Evolutionary conservation across 23 red algal genomes (phyloP), one percentile per base, ranked within the genome.

Genomic region (Cyanidiococcus yangmingshanensis): DNA sequence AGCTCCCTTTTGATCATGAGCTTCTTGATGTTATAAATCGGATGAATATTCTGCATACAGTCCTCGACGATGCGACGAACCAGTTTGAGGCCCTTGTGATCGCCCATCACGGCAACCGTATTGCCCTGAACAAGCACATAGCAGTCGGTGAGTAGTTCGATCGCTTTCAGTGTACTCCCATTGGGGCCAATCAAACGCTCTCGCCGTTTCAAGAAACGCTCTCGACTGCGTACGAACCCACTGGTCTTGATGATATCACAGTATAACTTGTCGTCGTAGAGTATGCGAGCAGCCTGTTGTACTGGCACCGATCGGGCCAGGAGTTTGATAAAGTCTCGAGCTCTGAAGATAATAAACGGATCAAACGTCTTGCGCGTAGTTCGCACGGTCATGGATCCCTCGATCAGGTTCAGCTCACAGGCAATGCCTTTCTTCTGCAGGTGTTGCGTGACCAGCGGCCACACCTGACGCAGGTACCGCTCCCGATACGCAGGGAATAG

Each of bases 1-100:
- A 98, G 83, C 76, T 98, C 94, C 57, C 87, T 80, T 58, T 91
- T 91, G 58, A 98, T 98, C 94, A 98, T 98, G 40, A 98, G 83
- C 37, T 82, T 85, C 76, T 98, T 98, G 79, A 98, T 91, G 41
- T 91, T 88, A 68, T 98, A 98, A 76, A 98, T 84, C 1, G 94
- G 94, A 45, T 98, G 94, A 26, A 91, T 74, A 67, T 98, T 98
- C 24, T 37, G 75, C 88, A 98, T 91, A 76, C 88, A 91, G 63
- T 98, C 94, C 39, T 91, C 88, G 25, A 98, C 79, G 74, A 98
- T 91, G 25, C 74, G 50, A 17, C 94, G 88, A 32, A 90, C 88
- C 79, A 86, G 84, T 57, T 98, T 98, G 24, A 98, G 75, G 1
- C 87, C 87, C 76, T 89, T 89, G 76, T 77, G 83, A 34, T 41